A percentile compares a stretch with the other conserved stretches of the same genome.
phyloP scores from a whole-genome alignment of 805 yeast genomes.

The Candida tibetensis region DNA sequence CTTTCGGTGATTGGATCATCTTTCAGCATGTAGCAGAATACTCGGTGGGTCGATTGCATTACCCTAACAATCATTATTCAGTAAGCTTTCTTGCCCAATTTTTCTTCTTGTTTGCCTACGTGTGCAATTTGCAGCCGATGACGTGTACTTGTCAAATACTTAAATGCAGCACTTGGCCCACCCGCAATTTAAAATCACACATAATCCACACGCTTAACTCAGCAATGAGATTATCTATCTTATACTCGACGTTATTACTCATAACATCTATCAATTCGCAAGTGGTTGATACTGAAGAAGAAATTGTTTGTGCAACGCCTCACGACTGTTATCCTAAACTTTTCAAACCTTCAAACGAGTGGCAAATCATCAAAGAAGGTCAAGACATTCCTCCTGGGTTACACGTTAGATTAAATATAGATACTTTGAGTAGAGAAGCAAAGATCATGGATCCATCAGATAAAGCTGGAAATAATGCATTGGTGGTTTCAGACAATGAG shows the following conservation, averaged over 20 bases:
- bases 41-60: too few relatives aligned
- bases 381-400: constrained; percentile 80
- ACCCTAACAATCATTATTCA: too few relatives aligned
- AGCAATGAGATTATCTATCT: not conserved
- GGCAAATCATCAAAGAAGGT: constrained; percentile 69
- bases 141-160: not conserved
- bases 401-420: constrained; percentile 71
- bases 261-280: constrained; percentile 1
- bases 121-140: constrained; percentile 1
- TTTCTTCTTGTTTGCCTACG: too few relatives aligned
- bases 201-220: too few relatives aligned
- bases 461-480: constrained; percentile 11
- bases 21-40: too few relatives aligned
- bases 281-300: constrained; percentile 8
- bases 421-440: constrained; percentile 71
- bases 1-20: too few relatives aligned
- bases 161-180: not conserved
- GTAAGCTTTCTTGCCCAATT: too few relatives aligned
- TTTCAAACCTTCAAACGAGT: constrained; percentile 63
- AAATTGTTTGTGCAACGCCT: constrained; percentile 40
- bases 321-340: constrained; percentile 59
- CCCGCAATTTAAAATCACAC: not conserved
- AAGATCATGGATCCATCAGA: constrained; percentile 44
- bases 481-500: constrained; percentile 10
- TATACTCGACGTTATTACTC: not conserved